Conservation (phyloP, 306 rosid genomes). For the Vicia sativa region DNA sequence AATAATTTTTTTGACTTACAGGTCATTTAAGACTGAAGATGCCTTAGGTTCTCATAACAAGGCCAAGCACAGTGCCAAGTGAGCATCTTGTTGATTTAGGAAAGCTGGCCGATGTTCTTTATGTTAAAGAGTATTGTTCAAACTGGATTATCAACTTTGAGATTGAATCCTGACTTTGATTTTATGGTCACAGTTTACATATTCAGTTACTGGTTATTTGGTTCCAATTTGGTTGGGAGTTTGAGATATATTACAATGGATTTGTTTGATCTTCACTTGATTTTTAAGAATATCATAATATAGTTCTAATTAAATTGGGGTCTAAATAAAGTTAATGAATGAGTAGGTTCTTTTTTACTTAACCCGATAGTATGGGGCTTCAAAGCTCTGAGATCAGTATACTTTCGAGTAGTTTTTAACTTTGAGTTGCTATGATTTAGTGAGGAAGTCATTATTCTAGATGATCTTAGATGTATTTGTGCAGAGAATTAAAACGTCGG, state of each 20-base stretch:
- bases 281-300: background rate
- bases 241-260: background rate
- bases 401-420: too few species aligned
- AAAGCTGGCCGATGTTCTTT: background rate
- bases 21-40: conserved; percentile 65
- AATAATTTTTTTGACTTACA: conserved; percentile 27
- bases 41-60: conserved; percentile 64
- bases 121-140: background rate
- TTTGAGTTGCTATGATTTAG: too few species aligned
- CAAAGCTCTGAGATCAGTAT: too few species aligned
- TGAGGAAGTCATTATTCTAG: too few species aligned
- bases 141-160: conserved; percentile 17
- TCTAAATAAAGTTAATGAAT: background rate
- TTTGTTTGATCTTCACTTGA: background rate
- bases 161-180: background rate
- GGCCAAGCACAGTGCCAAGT: conserved; percentile 63
- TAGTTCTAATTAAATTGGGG: background rate
- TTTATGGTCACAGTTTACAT: background rate
- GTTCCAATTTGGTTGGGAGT: background rate
- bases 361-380: too few species aligned
- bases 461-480: too few species aligned
- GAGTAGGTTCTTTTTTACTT: too few species aligned
- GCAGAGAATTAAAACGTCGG: too few species aligned
- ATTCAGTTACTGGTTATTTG: background rate
- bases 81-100: conserved; percentile 2